These are phyloP conservation scores for Populus trichocarpa DNA, from an alignment of 441 rosid genomes.

Conservation along the genomic window DNA sequence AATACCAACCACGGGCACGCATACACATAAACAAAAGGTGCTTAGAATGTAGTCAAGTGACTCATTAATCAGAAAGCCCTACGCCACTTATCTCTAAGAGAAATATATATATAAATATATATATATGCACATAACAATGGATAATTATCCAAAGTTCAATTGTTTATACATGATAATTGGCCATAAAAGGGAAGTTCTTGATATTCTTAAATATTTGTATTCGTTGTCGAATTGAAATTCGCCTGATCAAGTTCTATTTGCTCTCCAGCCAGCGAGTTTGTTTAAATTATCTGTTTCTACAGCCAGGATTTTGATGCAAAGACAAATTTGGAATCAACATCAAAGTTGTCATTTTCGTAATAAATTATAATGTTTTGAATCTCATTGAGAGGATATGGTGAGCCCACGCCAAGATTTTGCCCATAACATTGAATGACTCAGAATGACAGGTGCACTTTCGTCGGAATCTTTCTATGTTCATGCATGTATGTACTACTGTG, in stretches of 20 bases:
- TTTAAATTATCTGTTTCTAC: constrained; percentile 6
- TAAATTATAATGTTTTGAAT: not conserved
- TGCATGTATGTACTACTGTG: not conserved
- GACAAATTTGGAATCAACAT: constrained; percentile 11
- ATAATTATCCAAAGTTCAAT: too few species aligned
- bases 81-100: not conserved
- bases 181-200: not conserved
- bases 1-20: not conserved
- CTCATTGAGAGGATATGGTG: constrained; percentile 10
- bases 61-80: not conserved
- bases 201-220: not conserved
- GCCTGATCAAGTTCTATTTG: not conserved
- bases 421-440: not conserved
- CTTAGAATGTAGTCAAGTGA: not conserved
- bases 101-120: too few species aligned
- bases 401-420: constrained; percentile 14
- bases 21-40: not conserved
- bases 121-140: not conserved
- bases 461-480: constrained; percentile 1
- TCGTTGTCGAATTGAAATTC: not conserved
- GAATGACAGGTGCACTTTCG: not conserved
- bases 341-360: constrained; percentile 14
- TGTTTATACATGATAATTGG: not conserved
- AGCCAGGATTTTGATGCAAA: not conserved
- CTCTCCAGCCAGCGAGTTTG: not conserved